A percentile compares a stretch with the other conserved stretches of the same genome.
phyloP scores from a whole-genome alignment of 2,329 filamentous ascomycete species.

The Arthrobotrys megalospora region DNA sequence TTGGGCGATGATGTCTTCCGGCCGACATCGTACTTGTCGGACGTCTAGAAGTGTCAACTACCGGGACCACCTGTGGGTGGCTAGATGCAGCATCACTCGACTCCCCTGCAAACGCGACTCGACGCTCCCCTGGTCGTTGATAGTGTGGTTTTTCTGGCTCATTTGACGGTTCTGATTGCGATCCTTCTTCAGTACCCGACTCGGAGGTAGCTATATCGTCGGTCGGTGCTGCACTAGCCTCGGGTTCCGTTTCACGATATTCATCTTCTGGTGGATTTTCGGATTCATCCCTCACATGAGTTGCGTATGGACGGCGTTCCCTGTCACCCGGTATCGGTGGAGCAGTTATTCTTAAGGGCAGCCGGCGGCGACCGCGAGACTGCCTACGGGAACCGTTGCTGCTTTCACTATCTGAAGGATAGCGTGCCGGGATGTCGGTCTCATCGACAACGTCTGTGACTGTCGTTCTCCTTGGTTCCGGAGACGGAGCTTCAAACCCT shows the following conservation, averaged over 20 bases:
- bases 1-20: not conserved
- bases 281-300: not conserved
- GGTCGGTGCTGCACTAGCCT: too few relatives aligned
- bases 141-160: not conserved
- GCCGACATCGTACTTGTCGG: not conserved
- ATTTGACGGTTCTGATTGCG: too few relatives aligned
- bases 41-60: not conserved
- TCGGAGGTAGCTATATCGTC: not conserved
- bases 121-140: not conserved
- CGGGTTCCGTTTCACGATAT: not conserved
- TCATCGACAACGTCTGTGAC: not conserved
- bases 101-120: conserved; percentile 3
- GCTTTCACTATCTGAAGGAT: not conserved
- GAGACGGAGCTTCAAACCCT: not conserved
- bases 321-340: not conserved
- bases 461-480: not conserved
- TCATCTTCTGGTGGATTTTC: not conserved
- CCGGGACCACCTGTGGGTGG: not conserved
- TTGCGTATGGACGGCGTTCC: not conserved
- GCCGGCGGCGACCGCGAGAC: not conserved
- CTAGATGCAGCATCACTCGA: not conserved
- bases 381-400: not conserved
- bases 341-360: not conserved
- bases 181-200: not conserved
- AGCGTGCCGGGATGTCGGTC: not conserved